These are phyloP conservation scores for Cymbomonas tetramitiformis DNA, from an alignment of 139 green algal genomes.

Conservation along the genomic window DNA sequence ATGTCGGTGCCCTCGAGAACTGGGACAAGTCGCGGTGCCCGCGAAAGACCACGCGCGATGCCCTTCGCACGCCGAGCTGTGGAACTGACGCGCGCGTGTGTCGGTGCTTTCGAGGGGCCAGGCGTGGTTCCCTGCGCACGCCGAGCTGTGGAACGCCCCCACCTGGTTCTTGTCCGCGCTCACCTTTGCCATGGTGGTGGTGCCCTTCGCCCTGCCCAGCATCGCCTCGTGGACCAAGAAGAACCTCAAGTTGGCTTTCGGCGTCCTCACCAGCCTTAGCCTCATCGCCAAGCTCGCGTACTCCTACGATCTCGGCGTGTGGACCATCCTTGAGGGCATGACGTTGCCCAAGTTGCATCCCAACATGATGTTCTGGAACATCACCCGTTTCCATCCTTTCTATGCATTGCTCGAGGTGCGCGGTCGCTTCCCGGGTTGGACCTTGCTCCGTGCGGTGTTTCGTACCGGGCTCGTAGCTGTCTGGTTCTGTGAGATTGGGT, in stretches of 20 bases:
- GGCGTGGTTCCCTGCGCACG: conserved; percentile 22
- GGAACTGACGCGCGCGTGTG: too few species aligned
- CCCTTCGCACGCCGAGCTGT: background rate
- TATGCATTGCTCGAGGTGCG: conserved; percentile 12
- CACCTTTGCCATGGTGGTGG: conserved; percentile 14
- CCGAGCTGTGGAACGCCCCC: conserved; percentile 28
- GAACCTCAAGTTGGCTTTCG: background rate
- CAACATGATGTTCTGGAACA: conserved; percentile 20
- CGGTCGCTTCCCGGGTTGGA: too few species aligned
- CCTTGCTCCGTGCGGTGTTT: too few species aligned
- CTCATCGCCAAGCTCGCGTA: conserved; percentile 23
- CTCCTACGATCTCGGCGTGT: conserved; percentile 17
- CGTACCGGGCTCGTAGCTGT: too few species aligned
- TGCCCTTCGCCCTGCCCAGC: conserved; percentile 16
- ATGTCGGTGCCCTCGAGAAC: too few species aligned
- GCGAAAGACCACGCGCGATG: too few species aligned
- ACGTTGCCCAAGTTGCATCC: conserved; percentile 9
- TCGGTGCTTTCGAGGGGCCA: too few species aligned
- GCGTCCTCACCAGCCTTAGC: conserved; percentile 2
- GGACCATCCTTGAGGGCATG: conserved; percentile 19
- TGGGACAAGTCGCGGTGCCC: too few species aligned
- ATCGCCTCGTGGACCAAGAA: conserved; percentile 13
- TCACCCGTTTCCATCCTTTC: conserved; percentile 19
- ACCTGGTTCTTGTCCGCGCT: conserved; percentile 28
- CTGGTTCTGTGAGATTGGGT: too few species aligned